Conservation (phyloP, 1,139 yeast species). For the Pichia sp. region DNA sequence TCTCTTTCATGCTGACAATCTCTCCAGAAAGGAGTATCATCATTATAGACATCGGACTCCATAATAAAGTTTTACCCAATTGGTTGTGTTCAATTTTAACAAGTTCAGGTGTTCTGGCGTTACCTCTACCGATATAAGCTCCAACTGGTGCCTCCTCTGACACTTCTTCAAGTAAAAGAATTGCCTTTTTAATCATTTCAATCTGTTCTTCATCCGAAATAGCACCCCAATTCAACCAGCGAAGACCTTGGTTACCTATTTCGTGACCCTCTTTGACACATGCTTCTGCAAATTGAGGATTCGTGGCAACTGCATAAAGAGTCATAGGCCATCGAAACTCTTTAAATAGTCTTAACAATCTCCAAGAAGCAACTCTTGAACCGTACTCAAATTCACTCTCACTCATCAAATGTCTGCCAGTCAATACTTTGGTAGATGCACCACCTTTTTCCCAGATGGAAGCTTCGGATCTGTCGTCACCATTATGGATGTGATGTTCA, state of each 20-base stretch:
- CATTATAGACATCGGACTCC: constrained; percentile 31
- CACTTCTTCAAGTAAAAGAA: constrained; percentile 24
- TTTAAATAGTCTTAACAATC: constrained; percentile 29
- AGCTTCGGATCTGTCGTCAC: constrained; percentile 27
- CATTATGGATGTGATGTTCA: constrained; percentile 28
- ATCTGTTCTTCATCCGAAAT: constrained; percentile 27
- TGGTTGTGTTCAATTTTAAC: constrained; percentile 30
- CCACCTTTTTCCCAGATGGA: constrained; percentile 16
- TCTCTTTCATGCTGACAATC: constrained; percentile 26
- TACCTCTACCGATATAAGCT: constrained; percentile 31
- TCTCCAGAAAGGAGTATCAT: constrained; percentile 33
- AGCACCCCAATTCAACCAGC: constrained; percentile 31
- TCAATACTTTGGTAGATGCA: constrained; percentile 13
- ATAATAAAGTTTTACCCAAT: constrained; percentile 26
- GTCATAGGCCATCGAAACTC: constrained; percentile 28
- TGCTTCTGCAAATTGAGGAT: constrained; percentile 29
- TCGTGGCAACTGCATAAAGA: constrained; percentile 32
- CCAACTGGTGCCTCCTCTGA: constrained; percentile 31
- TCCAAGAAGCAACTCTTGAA: constrained; percentile 33
- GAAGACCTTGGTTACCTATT: constrained; percentile 32
- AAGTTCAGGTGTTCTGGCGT: constrained; percentile 27
- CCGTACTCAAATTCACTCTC: constrained; percentile 33
- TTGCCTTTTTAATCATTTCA: constrained; percentile 26
- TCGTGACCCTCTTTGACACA: constrained; percentile 33
- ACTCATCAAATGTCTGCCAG: constrained; percentile 23